These are phyloP conservation scores for Isoetes taiwanensis DNA, from an alignment of 75 land plant genomes.

Conservation along the genomic window DNA sequence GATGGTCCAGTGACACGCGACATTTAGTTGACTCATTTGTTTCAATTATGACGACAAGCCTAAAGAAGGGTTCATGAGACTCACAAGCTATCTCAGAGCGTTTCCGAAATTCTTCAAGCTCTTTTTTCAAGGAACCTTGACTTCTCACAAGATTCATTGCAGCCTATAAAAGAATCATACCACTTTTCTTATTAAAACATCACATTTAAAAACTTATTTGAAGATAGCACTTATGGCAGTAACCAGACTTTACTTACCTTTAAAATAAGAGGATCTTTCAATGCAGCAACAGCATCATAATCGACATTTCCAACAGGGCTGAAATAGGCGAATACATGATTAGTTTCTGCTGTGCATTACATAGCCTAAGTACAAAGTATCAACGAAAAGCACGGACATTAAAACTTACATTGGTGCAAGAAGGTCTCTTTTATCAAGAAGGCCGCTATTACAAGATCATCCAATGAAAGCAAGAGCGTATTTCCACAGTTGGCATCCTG, in stretches of 20 bases:
- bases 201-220: too few relatives aligned
- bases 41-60: too few relatives aligned
- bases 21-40: too few relatives aligned
- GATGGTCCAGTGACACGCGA: too few relatives aligned
- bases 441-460: constrained; percentile 82
- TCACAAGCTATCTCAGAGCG: constrained; percentile 44
- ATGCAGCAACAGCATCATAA: constrained; percentile 39
- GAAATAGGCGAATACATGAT: too few relatives aligned
- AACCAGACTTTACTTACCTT: constrained; percentile 59
- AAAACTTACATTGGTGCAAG: constrained; percentile 55
- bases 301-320: constrained; percentile 50
- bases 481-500: constrained; percentile 99
- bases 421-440: constrained; percentile 52
- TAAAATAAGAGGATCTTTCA: constrained; percentile 70
- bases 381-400: too few relatives aligned
- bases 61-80: too few relatives aligned
- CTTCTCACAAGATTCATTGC: constrained; percentile 40
- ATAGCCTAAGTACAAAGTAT: too few relatives aligned
- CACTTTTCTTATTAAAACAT: too few relatives aligned
- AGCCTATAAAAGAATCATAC: constrained; percentile 39
- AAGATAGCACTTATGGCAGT: too few relatives aligned
- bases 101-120: constrained; percentile 30
- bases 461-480: constrained; percentile 83
- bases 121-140: constrained; percentile 12
- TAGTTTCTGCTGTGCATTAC: too few relatives aligned